Evolutionary conservation across 2,329 filamentous ascomycete species (phyloP).

Genomic region (Aspergillus glaucus): DNA sequence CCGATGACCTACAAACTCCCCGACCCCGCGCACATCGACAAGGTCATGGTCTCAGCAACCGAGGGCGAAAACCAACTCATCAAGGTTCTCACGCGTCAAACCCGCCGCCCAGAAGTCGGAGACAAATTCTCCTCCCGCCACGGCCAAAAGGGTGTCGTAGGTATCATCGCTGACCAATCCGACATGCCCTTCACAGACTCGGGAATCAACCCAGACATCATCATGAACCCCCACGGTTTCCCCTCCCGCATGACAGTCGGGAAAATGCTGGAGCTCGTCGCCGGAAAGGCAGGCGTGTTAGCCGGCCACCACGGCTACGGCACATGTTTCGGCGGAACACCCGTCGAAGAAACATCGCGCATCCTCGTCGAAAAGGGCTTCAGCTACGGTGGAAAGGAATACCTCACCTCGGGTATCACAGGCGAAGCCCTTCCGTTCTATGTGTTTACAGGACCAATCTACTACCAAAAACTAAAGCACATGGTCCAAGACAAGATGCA

Average conservation of each 20-base stretch:
- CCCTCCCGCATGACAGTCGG: slow-evolving; percentile 99
- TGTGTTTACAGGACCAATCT: slow-evolving; percentile 97
- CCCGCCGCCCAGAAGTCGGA: slow-evolving; percentile 84
- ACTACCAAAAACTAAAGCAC: slow-evolving; percentile 99
- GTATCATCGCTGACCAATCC: slow-evolving; percentile 92
- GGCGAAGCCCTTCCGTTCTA: slow-evolving; percentile 91
- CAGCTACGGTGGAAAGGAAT: slow-evolving; percentile 95
- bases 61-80: slow-evolving; percentile 80
- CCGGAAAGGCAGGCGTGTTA: slow-evolving; percentile 87
- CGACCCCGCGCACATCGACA: slow-evolving; percentile 87
- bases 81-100: slow-evolving; percentile 96
- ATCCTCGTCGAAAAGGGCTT: slow-evolving; percentile 84
- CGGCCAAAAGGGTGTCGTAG: slow-evolving; percentile 96
- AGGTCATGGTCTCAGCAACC: slow-evolving; percentile 86
- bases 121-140: slow-evolving; percentile 99
- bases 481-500: slow-evolving; percentile 99
- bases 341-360: slow-evolving; percentile 80
- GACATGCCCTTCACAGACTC: slow-evolving; percentile 93
- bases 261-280: slow-evolving; percentile 91
- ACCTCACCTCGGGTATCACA: slow-evolving; percentile 89
- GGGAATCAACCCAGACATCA: slow-evolving; percentile 92
- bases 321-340: slow-evolving; percentile 76
- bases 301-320: slow-evolving; percentile 84
- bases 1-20: slow-evolving; percentile 68
- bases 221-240: slow-evolving; percentile 99